Evolutionary conservation across 208 protist genomes (phyloP).

Genomic region (Trypanosoma congolense): DNA sequence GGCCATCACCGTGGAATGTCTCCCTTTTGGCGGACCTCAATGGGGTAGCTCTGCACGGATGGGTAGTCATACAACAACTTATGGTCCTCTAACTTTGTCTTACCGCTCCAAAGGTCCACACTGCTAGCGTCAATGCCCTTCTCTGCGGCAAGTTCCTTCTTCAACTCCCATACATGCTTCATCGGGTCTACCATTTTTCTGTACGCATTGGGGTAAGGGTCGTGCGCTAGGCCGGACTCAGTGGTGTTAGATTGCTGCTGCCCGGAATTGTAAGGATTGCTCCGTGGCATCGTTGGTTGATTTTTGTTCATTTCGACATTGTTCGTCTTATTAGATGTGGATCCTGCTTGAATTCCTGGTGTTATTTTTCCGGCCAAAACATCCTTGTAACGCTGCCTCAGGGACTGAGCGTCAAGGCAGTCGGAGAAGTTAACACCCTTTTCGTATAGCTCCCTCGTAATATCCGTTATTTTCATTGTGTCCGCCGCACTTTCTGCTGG

Average conservation of each 20-base stretch:
- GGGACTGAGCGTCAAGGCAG: constrained; percentile 75
- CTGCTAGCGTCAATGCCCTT: constrained; percentile 74
- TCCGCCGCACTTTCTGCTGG: constrained; percentile 45
- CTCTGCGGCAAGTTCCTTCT: constrained; percentile 76
- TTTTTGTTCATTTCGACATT: constrained; percentile 30
- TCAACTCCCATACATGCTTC: constrained; percentile 85
- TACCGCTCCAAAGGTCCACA: constrained; percentile 88
- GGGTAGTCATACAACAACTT: constrained; percentile 90
- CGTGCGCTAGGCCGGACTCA: constrained; percentile 55
- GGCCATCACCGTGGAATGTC: constrained; percentile 67
- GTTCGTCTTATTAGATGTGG: constrained; percentile 26
- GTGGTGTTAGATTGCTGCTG: constrained; percentile 41
- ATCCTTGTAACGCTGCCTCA: constrained; percentile 83
- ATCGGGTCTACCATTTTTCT: constrained; percentile 90
- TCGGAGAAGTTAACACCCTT: constrained; percentile 86
- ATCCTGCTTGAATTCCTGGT: constrained; percentile 28
- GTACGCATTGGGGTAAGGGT: constrained; percentile 87
- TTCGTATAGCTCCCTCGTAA: constrained; percentile 87
- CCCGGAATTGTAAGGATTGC: constrained; percentile 35
- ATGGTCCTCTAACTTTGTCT: constrained; percentile 77
- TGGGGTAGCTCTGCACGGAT: constrained; percentile 82
- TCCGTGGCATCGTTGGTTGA: constrained; percentile 22
- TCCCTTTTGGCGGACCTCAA: constrained; percentile 89
- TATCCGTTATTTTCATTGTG: constrained; percentile 82
- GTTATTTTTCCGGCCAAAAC: constrained; percentile 60